These are phyloP conservation scores for Thelephora aurantiotincta DNA, from an alignment of 768 basidiomycete species.

Conservation along the genomic window DNA sequence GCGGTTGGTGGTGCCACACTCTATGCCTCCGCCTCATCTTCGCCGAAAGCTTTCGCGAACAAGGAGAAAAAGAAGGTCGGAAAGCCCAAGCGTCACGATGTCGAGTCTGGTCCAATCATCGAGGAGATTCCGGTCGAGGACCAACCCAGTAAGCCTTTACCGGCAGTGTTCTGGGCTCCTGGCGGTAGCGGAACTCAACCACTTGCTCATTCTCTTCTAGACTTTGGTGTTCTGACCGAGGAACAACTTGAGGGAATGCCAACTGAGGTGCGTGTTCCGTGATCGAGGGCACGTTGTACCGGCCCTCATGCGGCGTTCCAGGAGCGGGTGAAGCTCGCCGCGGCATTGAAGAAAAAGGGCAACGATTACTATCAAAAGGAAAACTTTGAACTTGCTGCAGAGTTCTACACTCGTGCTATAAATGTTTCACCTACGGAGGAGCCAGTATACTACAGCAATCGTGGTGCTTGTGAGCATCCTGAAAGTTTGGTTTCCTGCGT, in stretches of 20 bases:
- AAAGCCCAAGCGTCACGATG: slow-evolving; percentile 44
- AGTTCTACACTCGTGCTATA: slow-evolving; percentile 65
- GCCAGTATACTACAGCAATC: slow-evolving; percentile 92
- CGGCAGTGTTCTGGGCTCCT: background rate
- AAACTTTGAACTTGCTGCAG: slow-evolving; percentile 43
- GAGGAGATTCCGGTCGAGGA: slow-evolving; percentile 49
- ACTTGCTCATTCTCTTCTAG: slow-evolving; percentile 14
- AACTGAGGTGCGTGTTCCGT: slow-evolving; percentile 29
- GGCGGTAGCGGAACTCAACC: slow-evolving; percentile 3
- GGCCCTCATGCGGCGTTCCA: slow-evolving; percentile 13
- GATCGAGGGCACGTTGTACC: background rate
- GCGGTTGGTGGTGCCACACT: slow-evolving; percentile 68
- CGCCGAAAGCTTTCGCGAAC: slow-evolving; percentile 25
- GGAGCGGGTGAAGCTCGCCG: slow-evolving; percentile 54
- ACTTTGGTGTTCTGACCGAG: slow-evolving; percentile 28
- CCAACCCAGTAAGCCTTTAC: slow-evolving; percentile 9
- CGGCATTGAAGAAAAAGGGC: slow-evolving; percentile 53
- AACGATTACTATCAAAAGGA: slow-evolving; percentile 55
- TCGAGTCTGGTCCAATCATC: slow-evolving; percentile 54
- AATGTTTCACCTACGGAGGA: slow-evolving; percentile 64
- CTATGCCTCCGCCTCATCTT: slow-evolving; percentile 47
- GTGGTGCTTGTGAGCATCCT: slow-evolving; percentile 72
- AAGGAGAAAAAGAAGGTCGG: slow-evolving; percentile 29
- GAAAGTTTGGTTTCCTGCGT: background rate
- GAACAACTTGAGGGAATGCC: slow-evolving; percentile 47